phyloP scores from a whole-genome alignment of 1,284 basidiomycete species.

The Stereum hirsutum region DNA sequence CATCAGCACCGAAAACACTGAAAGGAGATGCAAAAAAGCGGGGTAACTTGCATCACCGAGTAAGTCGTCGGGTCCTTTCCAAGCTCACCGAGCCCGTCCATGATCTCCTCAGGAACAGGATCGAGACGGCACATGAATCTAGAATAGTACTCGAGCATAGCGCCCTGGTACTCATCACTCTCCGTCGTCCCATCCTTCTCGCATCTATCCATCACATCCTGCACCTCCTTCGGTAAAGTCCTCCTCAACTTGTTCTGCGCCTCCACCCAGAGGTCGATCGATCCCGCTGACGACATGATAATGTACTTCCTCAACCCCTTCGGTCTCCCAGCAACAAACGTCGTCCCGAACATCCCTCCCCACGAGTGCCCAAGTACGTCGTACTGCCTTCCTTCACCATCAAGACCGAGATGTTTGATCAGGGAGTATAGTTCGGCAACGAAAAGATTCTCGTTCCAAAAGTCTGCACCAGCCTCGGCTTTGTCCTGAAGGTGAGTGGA shows the following conservation, averaged over 20 bases:
- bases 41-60: conserved; percentile 10
- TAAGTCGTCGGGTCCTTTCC: conserved; percentile 15
- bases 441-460: conserved; percentile 24
- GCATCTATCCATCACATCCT: conserved; percentile 11
- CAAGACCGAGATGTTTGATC: conserved; percentile 16
- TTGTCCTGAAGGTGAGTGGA: conserved; percentile 23
- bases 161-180: conserved; percentile 14
- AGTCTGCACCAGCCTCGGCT: conserved; percentile 9
- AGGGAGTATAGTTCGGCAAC: conserved; percentile 22
- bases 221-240: conserved; percentile 15
- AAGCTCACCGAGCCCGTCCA: conserved; percentile 9
- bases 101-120: conserved; percentile 15
- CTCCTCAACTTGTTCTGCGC: conserved; percentile 11
- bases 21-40: not conserved
- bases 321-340: conserved; percentile 16
- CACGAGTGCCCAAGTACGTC: conserved; percentile 24
- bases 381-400: conserved; percentile 15
- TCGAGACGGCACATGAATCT: conserved; percentile 15
- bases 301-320: conserved; percentile 18
- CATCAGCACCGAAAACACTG: conserved; percentile 5
- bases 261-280: conserved; percentile 13
- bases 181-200: conserved; percentile 15
- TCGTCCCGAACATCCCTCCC: conserved; percentile 20
- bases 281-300: conserved; percentile 16
- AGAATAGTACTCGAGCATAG: conserved; percentile 14